Percentiles rank a stretch among this genome's conserved stretches.
Evolutionary conservation across 495 filamentous ascomycete genomes (phyloP).

Genomic region (Elaphomyces granulatus): DNA sequence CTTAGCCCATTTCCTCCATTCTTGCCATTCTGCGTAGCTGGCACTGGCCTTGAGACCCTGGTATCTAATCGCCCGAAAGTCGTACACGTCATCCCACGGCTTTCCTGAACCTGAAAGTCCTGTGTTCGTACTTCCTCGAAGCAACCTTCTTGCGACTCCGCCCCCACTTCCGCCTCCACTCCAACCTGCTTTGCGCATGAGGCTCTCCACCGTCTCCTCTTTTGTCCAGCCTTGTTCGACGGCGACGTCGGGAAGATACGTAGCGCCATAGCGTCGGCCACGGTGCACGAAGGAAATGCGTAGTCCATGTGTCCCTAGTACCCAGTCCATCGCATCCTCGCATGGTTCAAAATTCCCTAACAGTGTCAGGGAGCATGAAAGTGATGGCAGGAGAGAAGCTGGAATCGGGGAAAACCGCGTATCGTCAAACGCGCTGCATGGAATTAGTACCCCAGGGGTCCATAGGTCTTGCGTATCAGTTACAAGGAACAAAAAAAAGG

Average conservation of each 20-base stretch:
- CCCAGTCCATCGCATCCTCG: constrained; percentile 68
- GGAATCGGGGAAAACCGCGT: constrained; percentile 67
- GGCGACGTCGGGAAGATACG: constrained; percentile 87
- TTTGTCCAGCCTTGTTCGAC: constrained; percentile 91
- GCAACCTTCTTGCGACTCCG: constrained; percentile 33
- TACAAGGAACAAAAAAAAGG: background rate
- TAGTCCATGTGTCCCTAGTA: constrained; percentile 69
- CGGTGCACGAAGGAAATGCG: constrained; percentile 59
- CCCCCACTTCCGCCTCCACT: constrained; percentile 33
- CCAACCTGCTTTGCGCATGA: constrained; percentile 95
- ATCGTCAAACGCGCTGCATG: constrained; percentile 63
- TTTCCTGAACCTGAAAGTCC: constrained; percentile 7
- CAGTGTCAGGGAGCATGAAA: constrained; percentile 59
- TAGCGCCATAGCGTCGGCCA: constrained; percentile 47
- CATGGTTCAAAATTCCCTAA: constrained; percentile 64
- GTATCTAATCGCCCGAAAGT: constrained; percentile 63
- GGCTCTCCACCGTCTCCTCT: constrained; percentile 74
- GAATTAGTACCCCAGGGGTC: no score
- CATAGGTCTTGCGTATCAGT: no score
- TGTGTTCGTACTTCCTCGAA: constrained; percentile 14
- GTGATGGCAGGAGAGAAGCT: constrained; percentile 46
- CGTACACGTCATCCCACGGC: constrained; percentile 56
- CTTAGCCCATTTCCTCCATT: constrained; percentile 62
- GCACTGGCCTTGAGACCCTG: constrained; percentile 61
- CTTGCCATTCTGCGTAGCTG: constrained; percentile 56